These are phyloP conservation scores for Xerocomus brunneocitrinus DNA, from an alignment of 768 basidiomycete species.

Conservation along the genomic window DNA sequence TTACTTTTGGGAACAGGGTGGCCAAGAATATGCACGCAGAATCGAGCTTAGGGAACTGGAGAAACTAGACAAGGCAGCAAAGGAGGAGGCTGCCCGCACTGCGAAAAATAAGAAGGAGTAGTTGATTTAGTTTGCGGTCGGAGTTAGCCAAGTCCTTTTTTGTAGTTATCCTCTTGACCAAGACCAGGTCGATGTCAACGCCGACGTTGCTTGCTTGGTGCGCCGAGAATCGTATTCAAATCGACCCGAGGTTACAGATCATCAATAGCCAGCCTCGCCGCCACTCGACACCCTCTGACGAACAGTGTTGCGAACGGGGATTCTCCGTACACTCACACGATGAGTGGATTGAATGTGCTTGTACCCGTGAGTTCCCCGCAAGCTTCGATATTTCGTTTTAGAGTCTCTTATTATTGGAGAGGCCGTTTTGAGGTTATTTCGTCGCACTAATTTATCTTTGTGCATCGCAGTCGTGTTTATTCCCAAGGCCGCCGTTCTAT, in stretches of 20 bases:
- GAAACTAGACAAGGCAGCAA: slow-evolving; percentile 37
- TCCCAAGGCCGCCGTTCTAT: slow-evolving; percentile 59
- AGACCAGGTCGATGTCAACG: slow-evolving; percentile 16
- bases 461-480: slow-evolving; percentile 53
- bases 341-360: slow-evolving; percentile 17
- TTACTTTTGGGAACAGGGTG: slow-evolving; percentile 48
- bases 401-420: background rate
- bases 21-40: slow-evolving; percentile 79
- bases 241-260: slow-evolving; percentile 45
- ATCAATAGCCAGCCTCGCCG: background rate
- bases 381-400: too few species aligned
- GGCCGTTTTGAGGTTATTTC: background rate
- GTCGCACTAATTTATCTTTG: too few species aligned
- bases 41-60: slow-evolving; percentile 45
- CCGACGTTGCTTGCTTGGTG: slow-evolving; percentile 46
- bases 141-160: slow-evolving; percentile 23
- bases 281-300: slow-evolving; percentile 2
- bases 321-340: slow-evolving; percentile 24
- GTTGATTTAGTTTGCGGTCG: background rate
- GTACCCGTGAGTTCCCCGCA: slow-evolving; percentile 24
- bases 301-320: slow-evolving; percentile 1
- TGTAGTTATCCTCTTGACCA: slow-evolving; percentile 14
- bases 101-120: slow-evolving; percentile 32
- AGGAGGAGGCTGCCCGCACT: slow-evolving; percentile 16
- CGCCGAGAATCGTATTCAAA: slow-evolving; percentile 37